Percentiles rank a stretch among this genome's conserved stretches.
phyloP scores from a whole-genome alignment of 1,284 basidiomycete species.

The Vanrija sp. region DNA sequence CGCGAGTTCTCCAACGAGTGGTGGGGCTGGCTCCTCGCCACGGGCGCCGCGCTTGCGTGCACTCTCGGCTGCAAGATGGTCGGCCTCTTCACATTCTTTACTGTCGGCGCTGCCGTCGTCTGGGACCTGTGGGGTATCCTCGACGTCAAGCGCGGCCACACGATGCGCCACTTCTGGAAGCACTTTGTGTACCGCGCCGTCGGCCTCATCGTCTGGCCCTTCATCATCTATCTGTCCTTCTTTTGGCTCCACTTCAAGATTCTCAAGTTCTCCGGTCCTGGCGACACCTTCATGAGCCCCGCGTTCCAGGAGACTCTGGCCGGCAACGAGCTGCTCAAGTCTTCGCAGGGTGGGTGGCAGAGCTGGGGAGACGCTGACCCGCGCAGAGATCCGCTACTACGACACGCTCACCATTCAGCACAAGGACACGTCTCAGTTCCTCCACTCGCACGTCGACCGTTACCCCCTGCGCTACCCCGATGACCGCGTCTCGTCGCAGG shows the following conservation, averaged over 20 bases:
- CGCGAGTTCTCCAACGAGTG: conserved; percentile 80
- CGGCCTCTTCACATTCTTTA: conserved; percentile 84
- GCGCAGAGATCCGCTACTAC: conserved; percentile 82
- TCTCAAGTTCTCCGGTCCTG: conserved; percentile 83
- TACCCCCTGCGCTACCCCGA: conserved; percentile 96
- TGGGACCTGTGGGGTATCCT: conserved; percentile 94
- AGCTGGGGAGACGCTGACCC: conserved; percentile 15
- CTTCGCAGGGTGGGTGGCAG: conserved; percentile 66
- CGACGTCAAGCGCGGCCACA: conserved; percentile 70
- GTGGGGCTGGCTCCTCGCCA: conserved; percentile 92
- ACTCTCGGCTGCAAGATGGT: conserved; percentile 99
- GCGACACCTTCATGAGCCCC: conserved; percentile 96
- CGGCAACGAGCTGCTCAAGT: conserved; percentile 86
- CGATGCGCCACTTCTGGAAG: conserved; percentile 80
- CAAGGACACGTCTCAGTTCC: conserved; percentile 84
- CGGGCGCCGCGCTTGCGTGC: conserved; percentile 88
- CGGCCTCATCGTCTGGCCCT: conserved; percentile 83
- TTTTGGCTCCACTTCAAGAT: conserved; percentile 95
- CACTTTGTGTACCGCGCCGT: conserved; percentile 84
- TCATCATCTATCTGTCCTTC: conserved; percentile 87
- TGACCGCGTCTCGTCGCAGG: conserved; percentile 91
- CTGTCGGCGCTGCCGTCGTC: conserved; percentile 84
- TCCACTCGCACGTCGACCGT: conserved; percentile 85
- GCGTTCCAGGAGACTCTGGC: conserved; percentile 93
- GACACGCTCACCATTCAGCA: conserved; percentile 85